Conservation (phyloP, 2,329 filamentous ascomycete genomes). For the Cercospora beticola region DNA sequence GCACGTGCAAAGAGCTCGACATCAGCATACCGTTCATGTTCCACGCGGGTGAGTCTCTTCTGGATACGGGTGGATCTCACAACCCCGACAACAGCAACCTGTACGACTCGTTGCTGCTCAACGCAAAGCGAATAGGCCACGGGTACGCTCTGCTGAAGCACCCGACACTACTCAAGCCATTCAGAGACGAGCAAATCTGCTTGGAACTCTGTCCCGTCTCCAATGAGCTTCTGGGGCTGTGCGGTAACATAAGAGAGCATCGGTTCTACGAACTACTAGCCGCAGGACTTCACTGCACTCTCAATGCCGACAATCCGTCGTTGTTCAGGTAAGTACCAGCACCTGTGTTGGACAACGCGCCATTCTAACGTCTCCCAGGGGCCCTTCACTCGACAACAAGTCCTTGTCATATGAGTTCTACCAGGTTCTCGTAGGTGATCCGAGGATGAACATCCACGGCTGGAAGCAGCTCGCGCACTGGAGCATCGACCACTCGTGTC, state of each 20-base stretch:
- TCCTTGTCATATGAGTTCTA: slow-evolving; percentile 75
- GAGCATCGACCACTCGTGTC: slow-evolving; percentile 49
- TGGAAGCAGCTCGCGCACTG: slow-evolving; percentile 63
- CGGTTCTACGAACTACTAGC: slow-evolving; percentile 67
- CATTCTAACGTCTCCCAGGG: slow-evolving; percentile 11
- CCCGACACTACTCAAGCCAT: slow-evolving; percentile 63
- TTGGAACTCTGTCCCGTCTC: slow-evolving; percentile 77
- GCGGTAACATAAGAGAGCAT: slow-evolving; percentile 64
- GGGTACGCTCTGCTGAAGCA: slow-evolving; percentile 69
- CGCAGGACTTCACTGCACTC: slow-evolving; percentile 70
- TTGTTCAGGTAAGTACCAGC: slow-evolving; percentile 58
- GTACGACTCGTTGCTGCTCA: slow-evolving; percentile 64
- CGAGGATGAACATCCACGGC: slow-evolving; percentile 65
- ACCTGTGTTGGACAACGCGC: neutral
- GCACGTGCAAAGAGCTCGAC: slow-evolving; percentile 48
- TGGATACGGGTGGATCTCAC: slow-evolving; percentile 61
- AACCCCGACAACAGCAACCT: slow-evolving; percentile 63
- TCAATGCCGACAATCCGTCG: slow-evolving; percentile 74
- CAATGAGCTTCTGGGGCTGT: slow-evolving; percentile 72
- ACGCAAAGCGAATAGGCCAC: slow-evolving; percentile 70
- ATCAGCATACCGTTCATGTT: slow-evolving; percentile 70
- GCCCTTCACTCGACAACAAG: slow-evolving; percentile 50
- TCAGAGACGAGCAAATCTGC: slow-evolving; percentile 64
- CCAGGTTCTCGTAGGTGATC: slow-evolving; percentile 68
- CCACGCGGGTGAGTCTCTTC: slow-evolving; percentile 72